phyloP scores from a whole-genome alignment of 768 basidiomycete species.

The Boletus sensibilis region DNA sequence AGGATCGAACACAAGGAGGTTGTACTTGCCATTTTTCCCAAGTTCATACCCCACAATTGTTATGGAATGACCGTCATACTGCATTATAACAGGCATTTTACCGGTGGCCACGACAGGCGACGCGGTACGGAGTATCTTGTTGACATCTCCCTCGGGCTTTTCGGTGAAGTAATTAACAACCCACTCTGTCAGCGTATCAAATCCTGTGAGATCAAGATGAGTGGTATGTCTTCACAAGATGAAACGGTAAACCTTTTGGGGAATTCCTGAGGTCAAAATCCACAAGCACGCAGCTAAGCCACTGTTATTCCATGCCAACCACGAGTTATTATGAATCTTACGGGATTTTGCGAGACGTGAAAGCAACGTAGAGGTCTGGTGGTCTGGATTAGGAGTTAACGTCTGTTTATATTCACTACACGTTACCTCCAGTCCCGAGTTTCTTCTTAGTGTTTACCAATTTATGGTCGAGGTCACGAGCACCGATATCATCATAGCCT shows the following conservation, averaged over 20 bases:
- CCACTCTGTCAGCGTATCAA: constrained; percentile 63
- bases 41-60: constrained; percentile 84
- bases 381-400: not conserved
- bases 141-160: constrained; percentile 39
- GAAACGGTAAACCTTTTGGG: constrained; percentile 39
- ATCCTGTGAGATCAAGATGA: constrained; percentile 32
- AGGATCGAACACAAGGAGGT: constrained; percentile 79
- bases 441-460: constrained; percentile 62
- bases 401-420: not conserved
- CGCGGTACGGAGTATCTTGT: constrained; percentile 51
- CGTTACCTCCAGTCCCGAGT: constrained; percentile 77
- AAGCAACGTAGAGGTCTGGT: constrained; percentile 75
- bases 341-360: constrained; percentile 79
- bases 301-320: not conserved
- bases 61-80: constrained; percentile 84
- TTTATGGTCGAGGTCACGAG: constrained; percentile 50
- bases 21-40: constrained; percentile 51
- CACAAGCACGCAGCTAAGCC: constrained; percentile 53
- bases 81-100: constrained; percentile 79
- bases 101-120: constrained; percentile 55
- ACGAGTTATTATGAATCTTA: constrained; percentile 39
- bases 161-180: constrained; percentile 68
- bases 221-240: not conserved
- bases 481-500: constrained; percentile 78
- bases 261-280: constrained; percentile 58